Evolutionary conservation across 495 filamentous ascomycete genomes (phyloP).

Genomic region (Lasiosphaeria miniovina): DNA sequence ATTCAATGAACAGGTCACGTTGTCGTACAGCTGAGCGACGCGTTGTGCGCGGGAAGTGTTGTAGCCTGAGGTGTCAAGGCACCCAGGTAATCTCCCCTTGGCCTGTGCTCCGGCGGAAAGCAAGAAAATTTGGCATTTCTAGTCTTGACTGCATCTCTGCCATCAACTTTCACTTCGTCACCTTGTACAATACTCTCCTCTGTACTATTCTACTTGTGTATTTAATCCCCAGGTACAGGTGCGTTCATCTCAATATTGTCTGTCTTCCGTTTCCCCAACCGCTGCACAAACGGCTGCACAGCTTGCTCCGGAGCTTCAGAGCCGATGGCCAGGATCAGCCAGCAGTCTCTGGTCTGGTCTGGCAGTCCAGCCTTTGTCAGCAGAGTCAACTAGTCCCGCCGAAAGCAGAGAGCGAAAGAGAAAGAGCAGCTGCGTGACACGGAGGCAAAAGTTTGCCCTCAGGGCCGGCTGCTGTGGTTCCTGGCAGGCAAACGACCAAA

Average conservation of each 20-base stretch:
- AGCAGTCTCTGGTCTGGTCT: background rate
- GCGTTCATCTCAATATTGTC: conserved; percentile 3
- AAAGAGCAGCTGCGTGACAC: background rate
- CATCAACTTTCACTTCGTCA: conserved; percentile 6
- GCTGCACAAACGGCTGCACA: conserved; percentile 1
- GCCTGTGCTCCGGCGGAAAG: conserved; percentile 17
- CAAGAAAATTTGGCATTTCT: conserved; percentile 14
- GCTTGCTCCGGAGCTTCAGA: background rate
- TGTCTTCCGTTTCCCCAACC: background rate
- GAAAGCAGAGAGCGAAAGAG: background rate
- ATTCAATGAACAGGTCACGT: no score
- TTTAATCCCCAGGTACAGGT: conserved; percentile 8
- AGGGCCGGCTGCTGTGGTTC: background rate
- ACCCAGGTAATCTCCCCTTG: background rate
- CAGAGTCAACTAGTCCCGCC: background rate
- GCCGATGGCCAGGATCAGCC: background rate
- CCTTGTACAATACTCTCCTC: conserved; percentile 20
- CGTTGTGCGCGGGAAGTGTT: background rate
- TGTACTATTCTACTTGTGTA: conserved; percentile 16
- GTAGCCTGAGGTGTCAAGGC: conserved; percentile 19
- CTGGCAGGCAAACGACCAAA: background rate
- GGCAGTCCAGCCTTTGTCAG: background rate
- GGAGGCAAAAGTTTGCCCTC: background rate
- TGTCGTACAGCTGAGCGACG: no score
- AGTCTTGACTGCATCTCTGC: conserved; percentile 7